Evolutionary conservation across 345 rosid species (phyloP).

Genomic region (Euphorbia tirucalli): DNA sequence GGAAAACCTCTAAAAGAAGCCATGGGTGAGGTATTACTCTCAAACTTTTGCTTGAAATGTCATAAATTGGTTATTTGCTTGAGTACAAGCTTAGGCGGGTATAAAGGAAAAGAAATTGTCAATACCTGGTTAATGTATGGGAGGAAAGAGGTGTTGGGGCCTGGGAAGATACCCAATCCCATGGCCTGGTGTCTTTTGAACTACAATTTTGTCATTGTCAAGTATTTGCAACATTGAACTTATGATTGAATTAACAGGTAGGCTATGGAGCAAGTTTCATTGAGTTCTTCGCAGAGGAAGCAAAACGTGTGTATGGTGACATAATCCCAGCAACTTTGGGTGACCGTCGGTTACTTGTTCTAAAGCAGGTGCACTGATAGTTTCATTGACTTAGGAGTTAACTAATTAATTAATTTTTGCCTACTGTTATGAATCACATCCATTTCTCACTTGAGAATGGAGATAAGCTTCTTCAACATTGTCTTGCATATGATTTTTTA

Average conservation of each 20-base stretch:
- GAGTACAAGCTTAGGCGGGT: no score
- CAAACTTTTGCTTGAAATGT: constrained; percentile 20
- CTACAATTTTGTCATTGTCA: background rate
- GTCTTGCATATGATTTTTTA: background rate
- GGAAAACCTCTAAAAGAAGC: constrained; percentile 96
- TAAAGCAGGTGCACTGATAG: constrained; percentile 62
- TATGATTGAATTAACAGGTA: constrained; percentile 51
- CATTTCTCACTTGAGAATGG: background rate
- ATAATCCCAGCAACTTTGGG: constrained; percentile 73
- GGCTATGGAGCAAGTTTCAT: constrained; percentile 85
- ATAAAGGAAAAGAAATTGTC: background rate
- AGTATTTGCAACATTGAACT: constrained; percentile 15
- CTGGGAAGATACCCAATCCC: background rate
- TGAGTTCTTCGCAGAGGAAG: constrained; percentile 93
- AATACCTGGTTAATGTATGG: background rate
- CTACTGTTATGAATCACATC: background rate
- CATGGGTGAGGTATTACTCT: constrained; percentile 72
- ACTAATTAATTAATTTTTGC: constrained; percentile 4
- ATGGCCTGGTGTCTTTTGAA: background rate
- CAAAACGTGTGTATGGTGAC: constrained; percentile 90
- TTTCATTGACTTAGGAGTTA: constrained; percentile 4
- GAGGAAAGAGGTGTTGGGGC: background rate
- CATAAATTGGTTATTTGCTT: constrained; percentile 6
- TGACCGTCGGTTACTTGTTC: constrained; percentile 81
- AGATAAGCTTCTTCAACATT: background rate